Evolutionary conservation across 495 filamentous ascomycete genomes (phyloP), one percentile per base, ranked within the genome.

Genomic region (Sphaerosporella brunnea): DNA sequence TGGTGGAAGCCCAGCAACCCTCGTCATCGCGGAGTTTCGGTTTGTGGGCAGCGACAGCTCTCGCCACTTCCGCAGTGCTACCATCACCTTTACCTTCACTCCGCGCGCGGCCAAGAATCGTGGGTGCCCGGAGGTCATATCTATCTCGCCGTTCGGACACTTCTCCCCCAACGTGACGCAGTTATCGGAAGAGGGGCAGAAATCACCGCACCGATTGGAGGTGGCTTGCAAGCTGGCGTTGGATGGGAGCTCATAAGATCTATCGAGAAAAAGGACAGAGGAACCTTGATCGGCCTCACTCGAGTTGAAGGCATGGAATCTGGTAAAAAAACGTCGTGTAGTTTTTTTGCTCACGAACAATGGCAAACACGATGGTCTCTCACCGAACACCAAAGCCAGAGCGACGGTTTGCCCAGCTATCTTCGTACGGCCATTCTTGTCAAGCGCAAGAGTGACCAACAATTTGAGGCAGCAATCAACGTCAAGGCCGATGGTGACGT

Each of bases 331-430:
- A 1, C 47, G 23, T 28, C 23, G 35, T n/a, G n/a, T n/a, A n/a
- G n/a, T n/a, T n/a, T n/a, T n/a, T n/a, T n/a, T n/a, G 47, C 15
- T 3, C 35, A 13, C 26, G 32, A 20, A 49, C 38, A 11, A 30
- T 24, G n/a, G 47, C 47, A 2, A 30, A 7, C n/a, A n/a, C n/a
- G n/a, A 13, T 49, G 47, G 47, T 28, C n/a, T 7, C 38, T 49
- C 23, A 49, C 5, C 21, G 13, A 49, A 23, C 38, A 49, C 36
- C n/a, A 49, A 20, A 20, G 11, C 7, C 34, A 49, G 23, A 40
- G 32, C 9, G 15, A 13, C 11, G 47, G 47, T 20, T 39, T 49
- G 9, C 47, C 47, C 10, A 40, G 23, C 5, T 15, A 26, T 2
- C n/a, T 49, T 3, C 0, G 20, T 9, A 18, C 32, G 18, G 47